Evolutionary conservation across 1,284 basidiomycete genomes (phyloP).

Genomic region (Schizophyllum commune): DNA sequence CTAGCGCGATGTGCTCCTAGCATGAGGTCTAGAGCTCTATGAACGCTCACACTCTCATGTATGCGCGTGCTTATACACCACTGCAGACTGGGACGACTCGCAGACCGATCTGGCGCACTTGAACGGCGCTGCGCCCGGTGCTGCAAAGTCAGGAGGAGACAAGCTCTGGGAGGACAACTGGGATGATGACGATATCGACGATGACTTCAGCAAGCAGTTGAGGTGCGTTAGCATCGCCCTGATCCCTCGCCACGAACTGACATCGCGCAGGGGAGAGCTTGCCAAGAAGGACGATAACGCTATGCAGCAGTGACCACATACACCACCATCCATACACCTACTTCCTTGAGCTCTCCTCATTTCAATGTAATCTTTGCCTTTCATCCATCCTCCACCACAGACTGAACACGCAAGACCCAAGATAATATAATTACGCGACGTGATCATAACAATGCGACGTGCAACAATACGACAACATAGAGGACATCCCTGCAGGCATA

Average conservation of each 20-base stretch:
- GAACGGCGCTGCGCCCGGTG: slow-evolving; percentile 61
- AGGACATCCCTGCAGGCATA: not conserved
- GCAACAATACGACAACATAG: not conserved
- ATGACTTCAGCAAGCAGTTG: slow-evolving; percentile 93
- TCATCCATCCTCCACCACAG: not conserved
- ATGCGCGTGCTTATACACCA: not conserved
- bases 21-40: not conserved
- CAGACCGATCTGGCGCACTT: slow-evolving; percentile 76
- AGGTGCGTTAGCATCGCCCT: slow-evolving; percentile 47
- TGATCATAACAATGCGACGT: not conserved
- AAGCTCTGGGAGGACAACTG: slow-evolving; percentile 99
- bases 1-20: not conserved
- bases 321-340: no score
- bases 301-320: not conserved
- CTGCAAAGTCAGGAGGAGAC: slow-evolving; percentile 66
- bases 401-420: not conserved
- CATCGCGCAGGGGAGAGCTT: not conserved
- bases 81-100: slow-evolving; percentile 77
- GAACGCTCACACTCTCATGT: not conserved
- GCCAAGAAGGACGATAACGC: not conserved
- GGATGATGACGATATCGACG: slow-evolving; percentile 98
- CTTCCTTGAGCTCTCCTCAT: not conserved
- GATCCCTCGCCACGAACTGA: not conserved
- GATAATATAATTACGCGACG: not conserved
- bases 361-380: not conserved